Evolutionary conservation across 2,329 filamentous ascomycete species (phyloP).

Genomic region (Domatiomyces catenatus): DNA sequence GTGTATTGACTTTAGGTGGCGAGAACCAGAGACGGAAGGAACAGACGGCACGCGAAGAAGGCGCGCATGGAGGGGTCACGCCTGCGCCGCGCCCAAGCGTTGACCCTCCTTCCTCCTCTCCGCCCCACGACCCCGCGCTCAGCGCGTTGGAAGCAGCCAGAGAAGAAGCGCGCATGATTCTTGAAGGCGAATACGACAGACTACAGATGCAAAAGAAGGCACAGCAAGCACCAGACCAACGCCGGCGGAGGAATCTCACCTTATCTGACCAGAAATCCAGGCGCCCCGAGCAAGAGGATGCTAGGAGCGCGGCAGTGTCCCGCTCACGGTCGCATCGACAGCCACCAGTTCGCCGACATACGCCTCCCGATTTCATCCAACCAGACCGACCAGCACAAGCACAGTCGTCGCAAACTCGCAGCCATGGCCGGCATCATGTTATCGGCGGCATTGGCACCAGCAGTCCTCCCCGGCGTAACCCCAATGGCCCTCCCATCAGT

Average conservation of each 20-base stretch:
- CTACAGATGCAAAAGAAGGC: conserved; percentile 4
- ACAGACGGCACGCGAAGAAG: background rate
- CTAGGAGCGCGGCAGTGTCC: background rate
- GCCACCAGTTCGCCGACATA: background rate
- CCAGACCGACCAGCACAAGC: background rate
- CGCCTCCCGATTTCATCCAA: background rate
- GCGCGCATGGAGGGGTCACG: background rate
- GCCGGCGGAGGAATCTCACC: background rate
- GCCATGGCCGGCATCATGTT: background rate
- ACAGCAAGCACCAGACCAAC: background rate
- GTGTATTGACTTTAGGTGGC: background rate
- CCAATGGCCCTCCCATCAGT: too few species aligned
- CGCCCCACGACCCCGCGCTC: background rate
- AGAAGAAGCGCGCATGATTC: conserved; percentile 16
- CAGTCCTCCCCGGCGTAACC: too few species aligned
- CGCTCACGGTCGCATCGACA: background rate
- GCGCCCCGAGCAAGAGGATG: background rate
- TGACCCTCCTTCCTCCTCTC: background rate
- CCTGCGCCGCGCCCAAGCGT: background rate
- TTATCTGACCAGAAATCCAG: background rate
- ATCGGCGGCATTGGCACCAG: background rate
- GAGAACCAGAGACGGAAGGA: background rate
- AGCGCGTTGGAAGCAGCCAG: conserved; percentile 12
- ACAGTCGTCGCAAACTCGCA: background rate
- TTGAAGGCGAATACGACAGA: conserved; percentile 15